A percentile compares a stretch with the other conserved stretches of the same genome.
Evolutionary conservation across 805 yeast species (phyloP).

Genomic region (Candida vaughaniae): DNA sequence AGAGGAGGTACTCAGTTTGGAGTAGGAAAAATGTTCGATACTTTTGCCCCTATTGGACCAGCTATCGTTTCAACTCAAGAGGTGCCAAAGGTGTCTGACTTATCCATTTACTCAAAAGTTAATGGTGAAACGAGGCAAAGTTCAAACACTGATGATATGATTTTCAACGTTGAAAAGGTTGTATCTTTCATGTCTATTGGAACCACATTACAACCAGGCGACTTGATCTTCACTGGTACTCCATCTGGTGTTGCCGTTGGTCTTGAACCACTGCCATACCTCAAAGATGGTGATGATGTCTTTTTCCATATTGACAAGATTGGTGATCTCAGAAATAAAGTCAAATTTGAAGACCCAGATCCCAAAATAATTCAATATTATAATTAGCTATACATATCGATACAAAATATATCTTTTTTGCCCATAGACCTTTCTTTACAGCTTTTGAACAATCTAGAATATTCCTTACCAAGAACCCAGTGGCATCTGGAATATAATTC

Average conservation of each 20-base stretch:
- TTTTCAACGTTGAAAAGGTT: slow-evolving; percentile 43
- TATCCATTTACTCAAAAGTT: slow-evolving; percentile 39
- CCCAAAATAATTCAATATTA: slow-evolving; percentile 44
- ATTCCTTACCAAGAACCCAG: slow-evolving; percentile 9
- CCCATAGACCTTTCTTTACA: slow-evolving; percentile 14
- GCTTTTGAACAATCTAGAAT: slow-evolving; percentile 10
- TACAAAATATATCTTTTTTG: slow-evolving; percentile 12
- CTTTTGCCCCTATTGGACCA: slow-evolving; percentile 60
- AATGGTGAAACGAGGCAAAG: slow-evolving; percentile 50
- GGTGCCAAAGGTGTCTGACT: slow-evolving; percentile 29
- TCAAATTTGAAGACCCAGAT: slow-evolving; percentile 23
- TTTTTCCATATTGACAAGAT: slow-evolving; percentile 41
- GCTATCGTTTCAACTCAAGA: slow-evolving; percentile 41
- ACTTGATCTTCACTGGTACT: slow-evolving; percentile 55
- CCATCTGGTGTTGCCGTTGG: slow-evolving; percentile 58
- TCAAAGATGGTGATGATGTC: slow-evolving; percentile 44
- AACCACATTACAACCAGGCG: slow-evolving; percentile 53
- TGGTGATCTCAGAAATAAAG: slow-evolving; percentile 41
- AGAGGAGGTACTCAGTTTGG: slow-evolving; percentile 53
- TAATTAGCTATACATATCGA: slow-evolving; percentile 10
- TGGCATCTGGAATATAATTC: slow-evolving; percentile 7
- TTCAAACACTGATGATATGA: slow-evolving; percentile 47
- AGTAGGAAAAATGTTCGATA: slow-evolving; percentile 53
- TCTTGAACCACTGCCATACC: slow-evolving; percentile 35
- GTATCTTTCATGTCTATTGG: slow-evolving; percentile 51